Evolutionary conservation across 1,284 basidiomycete species (phyloP), one percentile per base, ranked within the genome.

Genomic region (Volvariella volvacea): DNA sequence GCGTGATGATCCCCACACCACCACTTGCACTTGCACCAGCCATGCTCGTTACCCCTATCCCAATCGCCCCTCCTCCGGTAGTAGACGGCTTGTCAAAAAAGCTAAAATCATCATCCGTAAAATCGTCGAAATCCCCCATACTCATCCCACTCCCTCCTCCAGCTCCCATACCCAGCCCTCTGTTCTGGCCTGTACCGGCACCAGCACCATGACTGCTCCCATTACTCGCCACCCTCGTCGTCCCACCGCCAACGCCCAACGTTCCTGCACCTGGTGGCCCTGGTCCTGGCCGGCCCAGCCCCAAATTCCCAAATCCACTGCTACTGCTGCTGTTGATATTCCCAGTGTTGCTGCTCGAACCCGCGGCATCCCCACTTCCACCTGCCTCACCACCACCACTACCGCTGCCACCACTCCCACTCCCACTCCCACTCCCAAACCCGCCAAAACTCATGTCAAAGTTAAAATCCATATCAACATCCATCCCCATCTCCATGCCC

Each of bases 71-170:
- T 22, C 42, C 25, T 6, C 25, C 25, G 12, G 25, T 12, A 28
- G 25, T 12, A 12, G 25, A 61, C 3, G 75, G 76, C 36, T 67
- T 66, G 54, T 87, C 83, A 52, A 86, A 88, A 58, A 85, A 88
- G 55, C 73, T 81, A 56, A 88, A 88, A 58, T 88, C 86, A 45
- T 86, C 85, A 43, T 88, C 85, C 0, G 86, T 88, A 54, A 88
- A 82, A 31, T 80, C 78, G 36, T 83, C 80, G 44, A 80, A 74
- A 42, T 76, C 76, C 12, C 25, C 25, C 59, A 74, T 72, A 6
- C 25, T 12, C 25, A 28, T 28, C 12, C 25, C 25, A 28, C 25
- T 28, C 25, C 25, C 25, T 6, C 25, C 25, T 28, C 25, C 25
- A 28, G 12, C 12, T 28, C 12, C 25, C 25, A 28, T 6, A 28